These are phyloP conservation scores for Chlorella sorokiniana DNA, from an alignment of 139 green algal genomes.

Conservation along the genomic window DNA sequence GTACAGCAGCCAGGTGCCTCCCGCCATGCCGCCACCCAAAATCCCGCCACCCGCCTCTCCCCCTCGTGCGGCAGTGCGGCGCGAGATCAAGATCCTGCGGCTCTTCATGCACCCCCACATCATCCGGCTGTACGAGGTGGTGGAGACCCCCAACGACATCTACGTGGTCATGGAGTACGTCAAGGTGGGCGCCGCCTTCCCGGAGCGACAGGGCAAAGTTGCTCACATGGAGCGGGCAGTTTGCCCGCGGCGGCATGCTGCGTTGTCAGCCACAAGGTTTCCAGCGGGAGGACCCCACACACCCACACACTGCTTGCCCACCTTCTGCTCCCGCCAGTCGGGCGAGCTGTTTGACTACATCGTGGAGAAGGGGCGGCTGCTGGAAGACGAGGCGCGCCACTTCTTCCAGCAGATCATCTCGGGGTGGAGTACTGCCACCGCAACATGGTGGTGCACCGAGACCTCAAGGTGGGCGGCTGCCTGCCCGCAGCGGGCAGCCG, in stretches of 20 bases:
- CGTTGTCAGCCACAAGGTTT: no score
- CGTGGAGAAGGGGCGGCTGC: conserved; percentile 97
- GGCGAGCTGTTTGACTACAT: conserved; percentile 99
- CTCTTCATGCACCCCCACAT: conserved; percentile 99
- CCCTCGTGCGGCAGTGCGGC: conserved; percentile 63
- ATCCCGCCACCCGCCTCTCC: background rate
- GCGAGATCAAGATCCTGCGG: conserved; percentile 97
- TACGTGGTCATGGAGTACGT: conserved; percentile 99
- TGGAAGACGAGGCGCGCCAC: conserved; percentile 95
- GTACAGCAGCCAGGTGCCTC: no score
- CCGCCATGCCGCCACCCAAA: background rate
- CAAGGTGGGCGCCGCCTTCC: conserved; percentile 70
- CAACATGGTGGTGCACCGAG: conserved; percentile 93
- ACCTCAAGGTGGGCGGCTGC: conserved; percentile 46
- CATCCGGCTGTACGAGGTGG: conserved; percentile 98
- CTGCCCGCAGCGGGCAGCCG: no score
- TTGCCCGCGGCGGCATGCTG: no score
- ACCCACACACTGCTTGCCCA: background rate
- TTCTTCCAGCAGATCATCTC: conserved; percentile 99
- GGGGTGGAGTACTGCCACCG: conserved; percentile 97
- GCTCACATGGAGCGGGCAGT: background rate
- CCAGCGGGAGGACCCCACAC: no score
- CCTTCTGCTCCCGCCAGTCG: conserved; percentile 49
- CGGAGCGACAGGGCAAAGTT: background rate
- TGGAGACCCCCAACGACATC: conserved; percentile 97